These are phyloP conservation scores for Neonectria faginata DNA, from an alignment of 2,329 filamentous ascomycete genomes.

Conservation along the genomic window DNA sequence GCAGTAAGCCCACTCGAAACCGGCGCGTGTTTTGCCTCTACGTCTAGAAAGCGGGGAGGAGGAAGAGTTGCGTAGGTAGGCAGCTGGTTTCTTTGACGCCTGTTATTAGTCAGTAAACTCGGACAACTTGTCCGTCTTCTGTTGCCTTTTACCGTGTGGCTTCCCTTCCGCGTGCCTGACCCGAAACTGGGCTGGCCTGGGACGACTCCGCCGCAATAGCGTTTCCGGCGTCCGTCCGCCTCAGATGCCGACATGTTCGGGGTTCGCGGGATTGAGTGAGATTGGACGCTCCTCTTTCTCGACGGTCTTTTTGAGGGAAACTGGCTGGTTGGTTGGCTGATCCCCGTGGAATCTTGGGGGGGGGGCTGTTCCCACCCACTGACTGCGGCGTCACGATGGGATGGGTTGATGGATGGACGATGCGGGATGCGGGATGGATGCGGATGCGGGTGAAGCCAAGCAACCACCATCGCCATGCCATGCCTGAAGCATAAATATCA, in stretches of 20 bases:
- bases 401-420: not conserved
- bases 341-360: not conserved
- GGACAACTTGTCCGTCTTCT: no score
- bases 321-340: slow-evolving; percentile 7
- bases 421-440: no score
- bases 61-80: no score
- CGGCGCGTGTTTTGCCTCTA: slow-evolving; percentile 30
- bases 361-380: not conserved
- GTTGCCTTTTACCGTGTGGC: no score
- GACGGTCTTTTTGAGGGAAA: not conserved
- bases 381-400: slow-evolving; percentile 7
- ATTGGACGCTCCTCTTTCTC: slow-evolving; percentile 27
- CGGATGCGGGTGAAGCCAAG: not conserved
- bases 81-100: no score
- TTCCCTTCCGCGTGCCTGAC: slow-evolving; percentile 1
- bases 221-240: not conserved
- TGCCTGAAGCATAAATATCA: slow-evolving; percentile 46
- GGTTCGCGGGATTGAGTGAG: slow-evolving; percentile 45
- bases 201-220: not conserved
- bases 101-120: no score
- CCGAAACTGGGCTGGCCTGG: slow-evolving; percentile 1
- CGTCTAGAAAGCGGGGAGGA: not conserved
- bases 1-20: slow-evolving; percentile 34
- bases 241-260: slow-evolving; percentile 43
- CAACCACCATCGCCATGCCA: slow-evolving; percentile 4